A percentile compares a stretch with the other conserved stretches of the same genome.
Conservation (phyloP, 257 asterid genomes). For the Echium plantagineum region DNA sequence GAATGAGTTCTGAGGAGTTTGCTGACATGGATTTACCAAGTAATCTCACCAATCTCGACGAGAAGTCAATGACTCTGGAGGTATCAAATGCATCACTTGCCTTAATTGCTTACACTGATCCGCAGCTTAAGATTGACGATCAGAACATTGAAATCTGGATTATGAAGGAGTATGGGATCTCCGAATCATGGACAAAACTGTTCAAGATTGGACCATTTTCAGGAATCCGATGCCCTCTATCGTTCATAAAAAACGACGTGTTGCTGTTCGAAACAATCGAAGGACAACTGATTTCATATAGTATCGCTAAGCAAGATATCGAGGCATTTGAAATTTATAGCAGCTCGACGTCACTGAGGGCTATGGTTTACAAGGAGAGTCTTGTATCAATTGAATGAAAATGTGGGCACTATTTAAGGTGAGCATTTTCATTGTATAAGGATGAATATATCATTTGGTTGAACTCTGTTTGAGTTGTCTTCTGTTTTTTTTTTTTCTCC, state of each 20-base stretch:
- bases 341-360: neutral
- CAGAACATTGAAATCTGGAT: neutral
- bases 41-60: neutral
- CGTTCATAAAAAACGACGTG: neutral
- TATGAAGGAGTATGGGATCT: slow-evolving; percentile 1
- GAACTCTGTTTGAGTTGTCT: no score
- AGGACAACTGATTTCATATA: neutral
- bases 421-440: no score
- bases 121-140: neutral
- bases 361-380: no score
- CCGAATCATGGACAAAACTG: slow-evolving; percentile 6
- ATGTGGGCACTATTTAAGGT: no score
- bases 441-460: no score
- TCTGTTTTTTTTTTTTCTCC: no score
- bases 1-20: neutral
- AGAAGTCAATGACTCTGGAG: neutral
- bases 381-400: no score
- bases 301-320: neutral
- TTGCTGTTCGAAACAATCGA: neutral
- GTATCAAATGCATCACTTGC: neutral
- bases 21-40: neutral
- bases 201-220: neutral
- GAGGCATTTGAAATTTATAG: neutral
- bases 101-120: neutral
- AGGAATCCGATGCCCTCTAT: neutral